A percentile compares a stretch with the other conserved stretches of the same genome.
These are phyloP conservation scores for Curvularia hawaiiensis DNA, from an alignment of 2,329 filamentous ascomycete genomes.

Conservation along the genomic window DNA sequence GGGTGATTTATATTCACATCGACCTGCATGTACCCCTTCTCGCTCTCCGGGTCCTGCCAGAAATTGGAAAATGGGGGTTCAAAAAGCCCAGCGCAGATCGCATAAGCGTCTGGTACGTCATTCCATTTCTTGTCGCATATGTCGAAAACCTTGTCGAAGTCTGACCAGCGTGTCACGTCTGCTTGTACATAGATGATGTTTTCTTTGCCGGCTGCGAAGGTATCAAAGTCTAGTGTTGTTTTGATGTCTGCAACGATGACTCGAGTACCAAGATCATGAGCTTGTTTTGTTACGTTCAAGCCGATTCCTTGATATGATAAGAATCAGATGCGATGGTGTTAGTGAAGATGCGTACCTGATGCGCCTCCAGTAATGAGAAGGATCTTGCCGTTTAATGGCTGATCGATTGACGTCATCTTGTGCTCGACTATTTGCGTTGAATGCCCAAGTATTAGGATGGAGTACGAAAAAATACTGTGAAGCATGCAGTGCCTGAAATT, in stretches of 20 bases:
- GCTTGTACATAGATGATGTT: conserved; percentile 36
- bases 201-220: conserved; percentile 22
- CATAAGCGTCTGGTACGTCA: conserved; percentile 42
- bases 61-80: conserved; percentile 39
- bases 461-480: not conserved
- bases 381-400: conserved; percentile 40
- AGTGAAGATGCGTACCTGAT: conserved; percentile 28
- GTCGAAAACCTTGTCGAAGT: conserved; percentile 32
- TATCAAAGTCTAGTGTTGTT: conserved; percentile 28
- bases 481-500: not conserved
- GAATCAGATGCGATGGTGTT: not conserved
- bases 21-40: conserved; percentile 35
- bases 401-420: conserved; percentile 30
- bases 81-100: conserved; percentile 40
- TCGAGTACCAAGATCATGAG: conserved; percentile 26
- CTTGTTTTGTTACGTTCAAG: conserved; percentile 38
- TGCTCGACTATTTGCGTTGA: no score
- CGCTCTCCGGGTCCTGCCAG: conserved; percentile 37
- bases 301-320: conserved; percentile 37
- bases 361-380: conserved; percentile 45
- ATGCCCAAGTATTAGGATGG: not conserved
- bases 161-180: conserved; percentile 36
- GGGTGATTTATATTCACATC: conserved; percentile 41
- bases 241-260: conserved; percentile 36
- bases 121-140: conserved; percentile 36